These are phyloP conservation scores for Angomonas ambiguus DNA, from an alignment of 208 protist species.

Conservation along the genomic window DNA sequence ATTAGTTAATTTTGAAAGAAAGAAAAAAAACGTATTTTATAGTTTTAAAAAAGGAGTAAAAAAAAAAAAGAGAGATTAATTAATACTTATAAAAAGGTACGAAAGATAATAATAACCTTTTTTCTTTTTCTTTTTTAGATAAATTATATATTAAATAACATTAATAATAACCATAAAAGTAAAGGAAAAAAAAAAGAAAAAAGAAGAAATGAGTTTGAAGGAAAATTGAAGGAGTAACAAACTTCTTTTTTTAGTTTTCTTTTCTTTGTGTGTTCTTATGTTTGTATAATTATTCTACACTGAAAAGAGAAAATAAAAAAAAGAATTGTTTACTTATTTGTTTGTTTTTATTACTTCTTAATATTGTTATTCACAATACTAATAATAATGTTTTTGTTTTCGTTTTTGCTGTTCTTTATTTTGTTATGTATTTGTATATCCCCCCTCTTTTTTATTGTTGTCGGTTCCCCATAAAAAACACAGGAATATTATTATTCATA, in stretches of 20 bases:
- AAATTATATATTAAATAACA: neutral
- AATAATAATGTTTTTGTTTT: neutral
- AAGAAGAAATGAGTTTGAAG: too few relatives aligned
- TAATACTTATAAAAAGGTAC: neutral
- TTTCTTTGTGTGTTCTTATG: slow-evolving; percentile 14
- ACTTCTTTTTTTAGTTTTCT: slow-evolving; percentile 4
- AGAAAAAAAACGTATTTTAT: neutral
- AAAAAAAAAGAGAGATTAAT: neutral
- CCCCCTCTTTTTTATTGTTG: neutral
- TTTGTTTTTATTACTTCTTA: neutral
- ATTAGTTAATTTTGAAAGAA: slow-evolving; percentile 3
- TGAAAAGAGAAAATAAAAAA: slow-evolving; percentile 19
- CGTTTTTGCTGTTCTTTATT: neutral
- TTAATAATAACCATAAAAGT: slow-evolving; percentile 7
- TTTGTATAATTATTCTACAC: neutral
- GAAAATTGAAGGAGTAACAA: neutral
- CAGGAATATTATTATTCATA: neutral
- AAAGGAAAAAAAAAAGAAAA: too few relatives aligned
- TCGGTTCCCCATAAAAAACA: neutral
- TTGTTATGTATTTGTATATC: neutral
- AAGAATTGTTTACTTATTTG: slow-evolving; percentile 10
- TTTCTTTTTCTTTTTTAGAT: neutral
- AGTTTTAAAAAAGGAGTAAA: slow-evolving; percentile 1
- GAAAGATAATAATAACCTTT: neutral
- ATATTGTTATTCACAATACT: too few relatives aligned